phyloP scores from a whole-genome alignment of 2,329 filamentous ascomycete species.

The Elsinoe perseae region DNA sequence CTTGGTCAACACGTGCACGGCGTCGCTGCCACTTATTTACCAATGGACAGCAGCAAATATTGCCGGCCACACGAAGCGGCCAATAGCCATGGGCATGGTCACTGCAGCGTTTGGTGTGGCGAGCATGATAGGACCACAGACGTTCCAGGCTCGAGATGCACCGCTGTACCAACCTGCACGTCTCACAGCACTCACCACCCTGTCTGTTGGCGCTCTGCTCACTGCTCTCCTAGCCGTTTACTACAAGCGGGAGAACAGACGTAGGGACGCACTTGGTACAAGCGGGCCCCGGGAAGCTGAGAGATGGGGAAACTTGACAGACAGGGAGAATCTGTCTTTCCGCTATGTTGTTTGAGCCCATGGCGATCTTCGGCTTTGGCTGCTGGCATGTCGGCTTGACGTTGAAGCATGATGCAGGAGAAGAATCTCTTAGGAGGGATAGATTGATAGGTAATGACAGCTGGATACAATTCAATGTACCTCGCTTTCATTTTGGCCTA shows the following conservation, averaged over 20 bases:
- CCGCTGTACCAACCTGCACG: slow-evolving; percentile 31
- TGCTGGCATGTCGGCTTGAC: neutral
- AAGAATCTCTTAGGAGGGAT: neutral
- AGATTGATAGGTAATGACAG: neutral
- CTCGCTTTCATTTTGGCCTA: no score
- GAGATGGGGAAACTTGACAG: slow-evolving; percentile 13
- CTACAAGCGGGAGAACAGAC: slow-evolving; percentile 11
- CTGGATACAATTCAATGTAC: no score
- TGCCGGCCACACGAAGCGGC: slow-evolving; percentile 64
- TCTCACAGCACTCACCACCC: slow-evolving; percentile 9
- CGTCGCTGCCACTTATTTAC: slow-evolving; percentile 29
- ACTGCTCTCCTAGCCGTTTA: slow-evolving; percentile 8
- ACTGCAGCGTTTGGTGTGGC: slow-evolving; percentile 23
- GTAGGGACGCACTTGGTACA: neutral
- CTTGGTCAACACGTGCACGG: slow-evolving; percentile 27
- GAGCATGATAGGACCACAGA: slow-evolving; percentile 32
- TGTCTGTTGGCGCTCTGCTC: slow-evolving; percentile 1
- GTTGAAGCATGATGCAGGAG: neutral
- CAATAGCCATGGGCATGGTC: slow-evolving; percentile 45
- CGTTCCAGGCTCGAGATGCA: slow-evolving; percentile 29
- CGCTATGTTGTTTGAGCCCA: neutral
- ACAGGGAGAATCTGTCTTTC: slow-evolving; percentile 6
- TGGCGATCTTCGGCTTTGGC: neutral
- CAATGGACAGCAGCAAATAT: slow-evolving; percentile 39
- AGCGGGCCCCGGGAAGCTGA: neutral